A percentile compares a stretch with the other conserved stretches of the same genome.
Evolutionary conservation across 768 basidiomycete genomes (phyloP).

Genomic region (Obba rivulosa): DNA sequence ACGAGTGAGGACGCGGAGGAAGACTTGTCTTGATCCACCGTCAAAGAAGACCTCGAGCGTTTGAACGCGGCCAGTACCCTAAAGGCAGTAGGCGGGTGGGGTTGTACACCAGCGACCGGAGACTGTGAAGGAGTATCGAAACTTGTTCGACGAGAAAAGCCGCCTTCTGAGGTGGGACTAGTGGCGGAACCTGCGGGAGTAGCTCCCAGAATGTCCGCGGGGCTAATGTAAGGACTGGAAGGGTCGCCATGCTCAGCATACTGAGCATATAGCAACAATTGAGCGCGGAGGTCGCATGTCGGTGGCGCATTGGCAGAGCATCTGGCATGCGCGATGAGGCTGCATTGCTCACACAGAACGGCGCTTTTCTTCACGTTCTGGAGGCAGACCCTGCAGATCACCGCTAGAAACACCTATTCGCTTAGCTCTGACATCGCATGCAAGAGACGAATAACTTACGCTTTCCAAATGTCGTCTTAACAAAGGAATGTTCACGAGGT

Average conservation of each 20-base stretch:
- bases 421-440: not conserved
- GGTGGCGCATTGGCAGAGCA: constrained; percentile 70
- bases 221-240: constrained; percentile 45
- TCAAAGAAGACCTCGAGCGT: constrained; percentile 54
- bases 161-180: constrained; percentile 48
- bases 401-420: constrained; percentile 42
- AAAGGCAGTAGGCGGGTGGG: constrained; percentile 53
- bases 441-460: constrained; percentile 50
- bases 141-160: constrained; percentile 38
- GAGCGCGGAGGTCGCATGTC: constrained; percentile 77
- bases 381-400: constrained; percentile 82
- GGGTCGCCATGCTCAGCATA: constrained; percentile 68
- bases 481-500: constrained; percentile 74
- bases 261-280: constrained; percentile 72
- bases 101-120: constrained; percentile 43
- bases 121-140: constrained; percentile 35
- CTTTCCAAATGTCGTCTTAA: constrained; percentile 91
- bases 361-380: constrained; percentile 78
- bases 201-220: constrained; percentile 40
- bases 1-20: constrained; percentile 15
- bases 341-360: constrained; percentile 85
- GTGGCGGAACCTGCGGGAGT: constrained; percentile 28
- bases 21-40: constrained; percentile 14
- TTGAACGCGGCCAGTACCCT: constrained; percentile 63
- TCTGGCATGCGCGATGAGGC: constrained; percentile 79